Evolutionary conservation across 2,329 filamentous ascomycete species (phyloP).

Genomic region (Ophiocordyceps camponoti-floridani): DNA sequence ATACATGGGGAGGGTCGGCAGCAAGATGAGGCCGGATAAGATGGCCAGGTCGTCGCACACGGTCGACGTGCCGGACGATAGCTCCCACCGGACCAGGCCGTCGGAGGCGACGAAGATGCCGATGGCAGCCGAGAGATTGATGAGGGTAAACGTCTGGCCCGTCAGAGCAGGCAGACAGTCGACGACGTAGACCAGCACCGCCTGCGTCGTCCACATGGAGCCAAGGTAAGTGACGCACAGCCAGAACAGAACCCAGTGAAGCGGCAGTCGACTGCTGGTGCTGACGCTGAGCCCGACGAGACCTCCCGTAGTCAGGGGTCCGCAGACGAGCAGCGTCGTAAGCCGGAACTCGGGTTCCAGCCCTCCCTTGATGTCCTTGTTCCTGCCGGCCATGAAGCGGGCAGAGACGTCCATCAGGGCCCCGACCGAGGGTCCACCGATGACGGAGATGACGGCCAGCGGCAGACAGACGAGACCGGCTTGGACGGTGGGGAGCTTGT

Average conservation of each 20-base stretch:
- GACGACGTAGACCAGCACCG: not conserved
- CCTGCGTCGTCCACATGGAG: not conserved
- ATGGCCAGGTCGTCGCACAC: not conserved
- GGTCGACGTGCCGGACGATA: not conserved
- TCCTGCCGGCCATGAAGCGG: not conserved
- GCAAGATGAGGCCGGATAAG: not conserved
- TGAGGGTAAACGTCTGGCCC: not conserved
- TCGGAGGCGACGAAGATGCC: not conserved
- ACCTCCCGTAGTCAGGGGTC: not conserved
- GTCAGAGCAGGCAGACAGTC: not conserved
- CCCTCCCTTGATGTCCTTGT: not conserved
- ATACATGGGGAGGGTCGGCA: not conserved
- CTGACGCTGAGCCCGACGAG: not conserved
- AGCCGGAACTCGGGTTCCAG: not conserved
- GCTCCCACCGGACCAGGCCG: not conserved
- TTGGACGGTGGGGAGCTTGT: not conserved
- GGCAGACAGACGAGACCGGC: not conserved
- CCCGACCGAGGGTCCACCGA: not conserved
- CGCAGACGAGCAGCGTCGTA: not conserved
- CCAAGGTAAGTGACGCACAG: not conserved
- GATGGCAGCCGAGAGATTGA: not conserved
- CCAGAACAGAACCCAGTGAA: not conserved
- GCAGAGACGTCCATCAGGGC: not conserved
- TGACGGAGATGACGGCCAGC: not conserved
- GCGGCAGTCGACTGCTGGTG: not conserved